Evolutionary conservation across 2,329 filamentous ascomycete species (phyloP).

Genomic region (Rhinocladiella similis): DNA sequence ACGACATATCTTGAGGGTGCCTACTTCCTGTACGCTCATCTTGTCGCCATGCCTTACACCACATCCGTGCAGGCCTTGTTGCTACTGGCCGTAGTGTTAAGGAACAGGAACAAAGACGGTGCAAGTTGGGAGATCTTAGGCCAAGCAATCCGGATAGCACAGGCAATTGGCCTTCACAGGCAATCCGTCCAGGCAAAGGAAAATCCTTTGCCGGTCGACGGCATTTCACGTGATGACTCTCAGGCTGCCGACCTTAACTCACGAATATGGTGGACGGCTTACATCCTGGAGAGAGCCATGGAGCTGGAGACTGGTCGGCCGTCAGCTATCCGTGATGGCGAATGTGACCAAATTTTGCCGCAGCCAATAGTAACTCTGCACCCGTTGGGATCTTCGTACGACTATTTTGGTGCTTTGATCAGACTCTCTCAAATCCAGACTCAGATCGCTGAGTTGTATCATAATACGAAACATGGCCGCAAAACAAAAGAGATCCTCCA

Average conservation of each 20-base stretch:
- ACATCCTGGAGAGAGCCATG: conserved; percentile 10
- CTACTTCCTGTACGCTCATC: conserved; percentile 7
- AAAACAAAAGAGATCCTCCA: conserved; percentile 1
- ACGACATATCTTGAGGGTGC: conserved; percentile 4
- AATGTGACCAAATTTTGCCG: conserved; percentile 12
- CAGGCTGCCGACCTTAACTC: background rate
- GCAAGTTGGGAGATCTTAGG: conserved; percentile 35
- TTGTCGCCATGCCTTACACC: conserved; percentile 13
- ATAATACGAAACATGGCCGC: background rate
- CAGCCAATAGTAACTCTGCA: background rate
- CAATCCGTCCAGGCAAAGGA: conserved; percentile 45
- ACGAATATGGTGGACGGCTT: conserved; percentile 14
- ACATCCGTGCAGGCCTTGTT: conserved; percentile 10
- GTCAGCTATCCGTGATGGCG: conserved; percentile 3
- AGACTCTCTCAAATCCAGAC: conserved; percentile 8
- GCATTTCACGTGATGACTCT: too few species aligned
- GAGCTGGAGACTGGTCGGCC: conserved; percentile 10
- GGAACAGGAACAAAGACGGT: conserved; percentile 11
- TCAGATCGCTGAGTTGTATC: conserved; percentile 4
- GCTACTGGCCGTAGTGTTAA: conserved; percentile 1
- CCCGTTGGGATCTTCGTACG: background rate
- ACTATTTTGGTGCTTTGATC: conserved; percentile 6
- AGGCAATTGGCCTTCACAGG: conserved; percentile 61
- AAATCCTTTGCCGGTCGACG: conserved; percentile 34
- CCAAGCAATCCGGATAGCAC: conserved; percentile 58